Evolutionary conservation across 306 rosid genomes (phyloP).

Genomic region (Malus orientalis): DNA sequence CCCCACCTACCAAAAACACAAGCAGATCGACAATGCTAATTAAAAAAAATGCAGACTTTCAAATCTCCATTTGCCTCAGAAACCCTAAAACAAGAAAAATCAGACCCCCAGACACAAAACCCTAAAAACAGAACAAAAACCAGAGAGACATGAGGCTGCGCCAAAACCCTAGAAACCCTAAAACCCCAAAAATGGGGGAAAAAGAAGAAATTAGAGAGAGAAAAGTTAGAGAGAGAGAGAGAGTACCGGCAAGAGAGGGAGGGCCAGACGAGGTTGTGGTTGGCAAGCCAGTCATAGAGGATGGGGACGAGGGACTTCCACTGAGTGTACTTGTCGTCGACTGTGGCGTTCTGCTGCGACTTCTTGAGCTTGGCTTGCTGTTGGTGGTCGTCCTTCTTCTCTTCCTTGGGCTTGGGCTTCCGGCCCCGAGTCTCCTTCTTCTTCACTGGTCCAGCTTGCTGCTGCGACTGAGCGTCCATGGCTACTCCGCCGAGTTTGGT

Average conservation of each 20-base stretch:
- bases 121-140: not conserved
- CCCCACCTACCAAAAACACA: constrained; percentile 66
- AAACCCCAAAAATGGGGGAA: constrained; percentile 2
- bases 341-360: constrained; percentile 47
- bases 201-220: not conserved
- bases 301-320: constrained; percentile 89
- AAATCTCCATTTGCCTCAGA: not conserved
- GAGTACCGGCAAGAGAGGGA: constrained; percentile 86
- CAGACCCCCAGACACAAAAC: not conserved
- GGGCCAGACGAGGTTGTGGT: constrained; percentile 95
- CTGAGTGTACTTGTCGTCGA: constrained; percentile 74
- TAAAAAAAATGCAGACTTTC: not conserved
- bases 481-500: not conserved
- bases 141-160: not conserved
- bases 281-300: constrained; percentile 93
- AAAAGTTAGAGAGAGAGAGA: not conserved
- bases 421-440: constrained; percentile 88
- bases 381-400: constrained; percentile 51
- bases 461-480: constrained; percentile 50
- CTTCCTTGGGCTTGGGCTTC: constrained; percentile 81
- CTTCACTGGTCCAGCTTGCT: constrained; percentile 28
- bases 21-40: not conserved
- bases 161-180: not conserved
- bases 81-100: not conserved
- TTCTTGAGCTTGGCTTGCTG: constrained; percentile 29